phyloP scores from a whole-genome alignment of 2,329 filamentous ascomycete genomes.

The Triangularia verruculosa region DNA sequence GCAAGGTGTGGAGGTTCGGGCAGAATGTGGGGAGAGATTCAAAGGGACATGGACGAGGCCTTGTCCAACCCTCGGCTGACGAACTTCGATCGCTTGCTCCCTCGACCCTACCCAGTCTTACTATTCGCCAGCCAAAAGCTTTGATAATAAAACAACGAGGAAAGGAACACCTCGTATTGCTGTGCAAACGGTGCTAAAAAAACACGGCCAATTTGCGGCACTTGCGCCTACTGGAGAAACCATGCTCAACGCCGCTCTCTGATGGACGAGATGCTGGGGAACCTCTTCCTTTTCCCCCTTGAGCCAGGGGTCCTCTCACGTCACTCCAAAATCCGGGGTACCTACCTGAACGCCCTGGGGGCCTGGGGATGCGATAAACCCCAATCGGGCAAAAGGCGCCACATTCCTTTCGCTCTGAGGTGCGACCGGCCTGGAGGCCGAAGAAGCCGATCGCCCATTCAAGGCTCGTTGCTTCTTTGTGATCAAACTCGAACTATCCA shows the following conservation, averaged over 20 bases:
- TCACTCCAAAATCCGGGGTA: constrained; percentile 29
- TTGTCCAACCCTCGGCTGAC: constrained; percentile 1
- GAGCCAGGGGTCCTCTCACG: constrained; percentile 17
- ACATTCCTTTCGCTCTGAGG: constrained; percentile 6
- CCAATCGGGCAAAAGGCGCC: constrained; percentile 19
- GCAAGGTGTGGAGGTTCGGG: constrained; percentile 22
- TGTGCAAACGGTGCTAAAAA: constrained; percentile 5
- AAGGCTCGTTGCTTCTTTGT: background rate
- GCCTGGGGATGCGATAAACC: constrained; percentile 1
- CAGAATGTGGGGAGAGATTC: constrained; percentile 11
- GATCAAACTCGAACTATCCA: constrained; percentile 13
- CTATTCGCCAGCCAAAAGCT: constrained; percentile 1
- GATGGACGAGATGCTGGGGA: constrained; percentile 10
- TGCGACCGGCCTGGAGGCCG: background rate
- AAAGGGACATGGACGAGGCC: constrained; percentile 1
- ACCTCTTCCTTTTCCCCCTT: background rate
- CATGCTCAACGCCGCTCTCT: constrained; percentile 3
- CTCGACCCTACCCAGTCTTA: background rate
- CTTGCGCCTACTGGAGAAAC: background rate
- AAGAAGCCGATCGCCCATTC: background rate
- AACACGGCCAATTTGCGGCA: constrained; percentile 5
- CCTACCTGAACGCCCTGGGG: background rate
- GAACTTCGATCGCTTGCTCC: background rate
- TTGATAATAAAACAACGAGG: background rate
- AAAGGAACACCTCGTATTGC: background rate